Evolutionary conservation across 2,329 filamentous ascomycete genomes (phyloP).

Genomic region (Penicillium corylophilum): DNA sequence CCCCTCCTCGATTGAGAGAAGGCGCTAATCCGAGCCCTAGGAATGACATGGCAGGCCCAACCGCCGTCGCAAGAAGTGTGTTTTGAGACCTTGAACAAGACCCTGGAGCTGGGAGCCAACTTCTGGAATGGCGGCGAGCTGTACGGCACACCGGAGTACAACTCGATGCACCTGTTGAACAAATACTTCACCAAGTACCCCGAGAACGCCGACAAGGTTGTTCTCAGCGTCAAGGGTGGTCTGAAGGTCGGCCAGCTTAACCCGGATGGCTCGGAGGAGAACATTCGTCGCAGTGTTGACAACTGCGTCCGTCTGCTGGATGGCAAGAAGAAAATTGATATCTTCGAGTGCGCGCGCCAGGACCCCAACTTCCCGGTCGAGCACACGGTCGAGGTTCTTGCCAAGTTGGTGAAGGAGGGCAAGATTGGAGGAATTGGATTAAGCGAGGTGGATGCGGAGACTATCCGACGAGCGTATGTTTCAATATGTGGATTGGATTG

Average conservation of each 20-base stretch:
- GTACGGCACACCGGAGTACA: slow-evolving; percentile 60
- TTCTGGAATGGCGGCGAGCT: slow-evolving; percentile 66
- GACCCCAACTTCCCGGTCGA: slow-evolving; percentile 55
- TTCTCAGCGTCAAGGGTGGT: slow-evolving; percentile 64
- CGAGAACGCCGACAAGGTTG: slow-evolving; percentile 61
- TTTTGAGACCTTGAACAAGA: slow-evolving; percentile 57
- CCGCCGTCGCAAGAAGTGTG: slow-evolving; percentile 31
- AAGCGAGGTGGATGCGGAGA: slow-evolving; percentile 46
- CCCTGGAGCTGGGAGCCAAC: slow-evolving; percentile 49
- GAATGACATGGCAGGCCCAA: slow-evolving; percentile 36
- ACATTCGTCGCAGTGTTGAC: slow-evolving; percentile 59
- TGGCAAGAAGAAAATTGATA: slow-evolving; percentile 61
- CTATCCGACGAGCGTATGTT: slow-evolving; percentile 43
- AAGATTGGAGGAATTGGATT: slow-evolving; percentile 47
- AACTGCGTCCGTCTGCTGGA: slow-evolving; percentile 54
- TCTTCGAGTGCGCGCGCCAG: slow-evolving; percentile 60
- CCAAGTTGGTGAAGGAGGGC: slow-evolving; percentile 42
- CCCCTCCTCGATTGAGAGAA: slow-evolving; percentile 2
- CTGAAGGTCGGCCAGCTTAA: slow-evolving; percentile 34
- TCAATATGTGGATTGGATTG: not conserved
- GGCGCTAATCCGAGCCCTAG: slow-evolving; percentile 16
- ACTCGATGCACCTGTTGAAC: slow-evolving; percentile 60
- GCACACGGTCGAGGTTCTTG: slow-evolving; percentile 42
- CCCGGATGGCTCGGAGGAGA: slow-evolving; percentile 55
- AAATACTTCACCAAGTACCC: slow-evolving; percentile 65